A percentile compares a stretch with the other conserved stretches of the same genome.
phyloP scores from a whole-genome alignment of 768 basidiomycete genomes.

The Fomitopsis serialis region DNA sequence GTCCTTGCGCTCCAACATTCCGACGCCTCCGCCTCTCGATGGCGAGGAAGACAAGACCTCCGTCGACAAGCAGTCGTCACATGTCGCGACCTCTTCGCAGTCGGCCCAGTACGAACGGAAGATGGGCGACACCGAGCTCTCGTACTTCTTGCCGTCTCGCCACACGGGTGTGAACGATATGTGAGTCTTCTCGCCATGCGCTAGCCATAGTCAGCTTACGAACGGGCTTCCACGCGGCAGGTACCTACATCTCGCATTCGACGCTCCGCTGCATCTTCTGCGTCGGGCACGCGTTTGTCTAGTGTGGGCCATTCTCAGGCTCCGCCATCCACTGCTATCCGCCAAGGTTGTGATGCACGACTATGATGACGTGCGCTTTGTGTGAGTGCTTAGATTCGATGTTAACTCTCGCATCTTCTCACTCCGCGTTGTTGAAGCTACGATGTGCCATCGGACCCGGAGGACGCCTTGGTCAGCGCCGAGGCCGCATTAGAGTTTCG shows the following conservation, averaged over 20 bases:
- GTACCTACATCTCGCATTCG: constrained; percentile 76
- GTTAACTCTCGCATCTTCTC: not conserved
- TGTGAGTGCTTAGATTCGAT: constrained; percentile 36
- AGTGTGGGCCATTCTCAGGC: constrained; percentile 69
- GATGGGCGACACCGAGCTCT: constrained; percentile 71
- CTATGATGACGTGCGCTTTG: constrained; percentile 63
- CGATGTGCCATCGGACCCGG: constrained; percentile 33
- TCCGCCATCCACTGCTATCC: constrained; percentile 69
- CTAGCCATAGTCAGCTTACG: not conserved
- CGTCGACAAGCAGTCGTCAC: constrained; percentile 1
- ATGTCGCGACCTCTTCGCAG: not conserved
- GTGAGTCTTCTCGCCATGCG: constrained; percentile 33
- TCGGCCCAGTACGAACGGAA: constrained; percentile 37
- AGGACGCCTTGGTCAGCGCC: constrained; percentile 44
- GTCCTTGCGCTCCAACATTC: constrained; percentile 6
- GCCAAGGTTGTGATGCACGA: constrained; percentile 52
- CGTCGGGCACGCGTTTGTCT: constrained; percentile 42
- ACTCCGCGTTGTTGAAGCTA: constrained; percentile 33
- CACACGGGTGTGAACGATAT: constrained; percentile 84
- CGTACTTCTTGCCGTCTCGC: constrained; percentile 78
- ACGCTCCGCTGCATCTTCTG: constrained; percentile 39
- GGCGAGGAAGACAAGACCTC: constrained; percentile 2
- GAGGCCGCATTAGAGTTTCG: constrained; percentile 45
- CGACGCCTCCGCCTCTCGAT: constrained; percentile 15
- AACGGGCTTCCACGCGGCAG: constrained; percentile 28